Base-by-base conservation (phyloP, 306 rosid species). In the Trichosanthes truncata region DNA sequence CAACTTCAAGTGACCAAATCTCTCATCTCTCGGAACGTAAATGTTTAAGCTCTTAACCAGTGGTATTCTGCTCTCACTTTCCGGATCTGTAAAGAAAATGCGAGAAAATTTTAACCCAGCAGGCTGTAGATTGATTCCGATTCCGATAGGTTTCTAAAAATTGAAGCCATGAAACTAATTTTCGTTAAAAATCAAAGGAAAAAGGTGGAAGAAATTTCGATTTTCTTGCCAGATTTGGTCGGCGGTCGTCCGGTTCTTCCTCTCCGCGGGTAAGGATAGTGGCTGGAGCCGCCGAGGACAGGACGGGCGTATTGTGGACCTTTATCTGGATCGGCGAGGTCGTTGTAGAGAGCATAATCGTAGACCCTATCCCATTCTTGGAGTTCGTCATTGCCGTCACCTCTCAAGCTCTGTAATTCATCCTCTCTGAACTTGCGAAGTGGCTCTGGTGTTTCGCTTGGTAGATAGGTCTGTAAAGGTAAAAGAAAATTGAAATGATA, bases 21-120 rank as follows among this genome's bases (percentile, higher is more conserved):
- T 87, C 69, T 95, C 98, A 62, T 92, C 97, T 77, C 93, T 91
- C 4, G 98, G 98, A 71, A 93, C 98, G 84, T 92, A 92, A 79
- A 92, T 85, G 82, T 85, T 85, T 38, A 95, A 78, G 87, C 97
- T 91, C 88, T n/a, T 79, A 84, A 75, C 38, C 74, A 51, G 41
- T 35, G 76, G 69, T 83, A 92, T 79, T 80, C 91, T 87, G 55
- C 88, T 88, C 91, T 95, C 97, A 67, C 3, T 51, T 9, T 79
- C 83, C 13, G 84, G 87, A 89, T 89, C 97, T 92, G 89, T 20
- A 4, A 74, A 78, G 4, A 3, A 71, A 61, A 62, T 31, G 67
- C 33, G 10, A 25, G 13, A 12, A 25, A 61, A 61, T 9, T 11
- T 61, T 1, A 61, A 61, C n/a, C 62, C 1, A 57, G 63, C 9